Evolutionary conservation across 352 stramenopile genomes (phyloP), one percentile per base, ranked within the genome.

Genomic region (Saprolegnia diclina): DNA sequence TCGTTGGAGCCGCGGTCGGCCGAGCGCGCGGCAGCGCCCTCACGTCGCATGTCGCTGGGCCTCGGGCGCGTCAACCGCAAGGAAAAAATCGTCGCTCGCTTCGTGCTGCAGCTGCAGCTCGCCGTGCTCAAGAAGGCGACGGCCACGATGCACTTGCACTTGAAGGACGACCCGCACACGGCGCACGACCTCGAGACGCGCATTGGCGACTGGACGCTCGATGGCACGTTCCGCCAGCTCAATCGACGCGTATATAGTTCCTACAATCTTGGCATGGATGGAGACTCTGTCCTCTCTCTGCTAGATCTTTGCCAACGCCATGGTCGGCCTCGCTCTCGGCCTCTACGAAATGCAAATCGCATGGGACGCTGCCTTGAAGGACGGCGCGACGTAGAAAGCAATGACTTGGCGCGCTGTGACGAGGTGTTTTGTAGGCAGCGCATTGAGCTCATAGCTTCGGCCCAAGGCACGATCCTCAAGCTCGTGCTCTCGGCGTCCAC

Each of bases 41-140:
- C 5, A 5, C 29, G 29, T 2, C 53, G 53, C 53, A 35, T 61
- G 19, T 61, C 53, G 22, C 5, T 61, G 9, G n/a, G n/a, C 4
- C 53, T 61, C 14, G 53, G 53, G 9, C 26, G 22, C 22, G 29
- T 61, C 1, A 61, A 61, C 26, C 53, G 53, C 6, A 35, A 40
- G 22, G 53, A 61, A n/a, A 61, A 61, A 24, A 61, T 61, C 26
- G 29, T 61, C 53, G 19, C n/a, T 11, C 53, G 53, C 26, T 61
- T 61, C 26, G 26, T 61, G 4, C 53, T 61, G 53, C 53, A 61
- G 10, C 16, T 61, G 53, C 53, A 61, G 53, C 53, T 61, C 53
- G 22, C 19, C 2, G 22, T 61, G 53, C 53, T 61, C 53, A 35
- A 24, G 53, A 22, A 29, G 22, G 19, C 42, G 26, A 61, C 53